These are phyloP conservation scores for Lithohypha guttulata DNA, from an alignment of 2,329 filamentous ascomycete genomes.

Conservation along the genomic window DNA sequence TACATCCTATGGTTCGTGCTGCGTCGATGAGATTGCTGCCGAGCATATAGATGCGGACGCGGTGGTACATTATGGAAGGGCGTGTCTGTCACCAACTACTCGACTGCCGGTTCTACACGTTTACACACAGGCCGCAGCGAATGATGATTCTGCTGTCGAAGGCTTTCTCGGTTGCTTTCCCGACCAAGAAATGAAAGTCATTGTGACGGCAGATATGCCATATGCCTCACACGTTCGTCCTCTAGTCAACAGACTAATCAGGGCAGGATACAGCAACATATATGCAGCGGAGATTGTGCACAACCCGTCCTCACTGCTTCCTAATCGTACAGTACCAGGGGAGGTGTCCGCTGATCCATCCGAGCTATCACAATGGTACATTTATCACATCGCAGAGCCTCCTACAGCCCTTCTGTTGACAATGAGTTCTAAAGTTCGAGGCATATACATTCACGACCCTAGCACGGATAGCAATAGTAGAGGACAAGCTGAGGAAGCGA, in stretches of 20 bases:
- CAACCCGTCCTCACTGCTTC: conserved; percentile 67
- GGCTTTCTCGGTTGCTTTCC: conserved; percentile 61
- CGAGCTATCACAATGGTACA: conserved; percentile 53
- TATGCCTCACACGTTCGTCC: conserved; percentile 63
- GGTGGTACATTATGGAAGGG: conserved; percentile 86
- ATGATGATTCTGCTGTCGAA: conserved; percentile 46
- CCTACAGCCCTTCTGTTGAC: conserved; percentile 76
- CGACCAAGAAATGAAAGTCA: conserved; percentile 51
- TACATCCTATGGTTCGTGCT: conserved; percentile 94
- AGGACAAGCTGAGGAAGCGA: conserved; percentile 32
- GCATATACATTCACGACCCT: conserved; percentile 58
- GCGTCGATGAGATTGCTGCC: conserved; percentile 91
- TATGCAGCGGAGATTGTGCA: conserved; percentile 63
- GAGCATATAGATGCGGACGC: conserved; percentile 86
- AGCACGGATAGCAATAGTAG: conserved; percentile 12
- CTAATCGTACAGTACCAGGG: conserved; percentile 63
- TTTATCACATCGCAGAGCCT: conserved; percentile 79
- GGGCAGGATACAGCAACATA: conserved; percentile 58
- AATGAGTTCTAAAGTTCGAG: conserved; percentile 68
- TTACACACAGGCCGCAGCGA: conserved; percentile 65
- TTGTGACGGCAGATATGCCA: conserved; percentile 82
- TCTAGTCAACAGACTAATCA: conserved; percentile 45
- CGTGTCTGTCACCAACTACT: conserved; percentile 82
- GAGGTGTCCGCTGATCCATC: conserved; percentile 36
- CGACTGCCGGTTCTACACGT: conserved; percentile 81